Percentiles rank a stretch among this genome's conserved stretches.
These are phyloP conservation scores for Pleurotus pulmonarius DNA, from an alignment of 768 basidiomycete genomes.

Conservation along the genomic window DNA sequence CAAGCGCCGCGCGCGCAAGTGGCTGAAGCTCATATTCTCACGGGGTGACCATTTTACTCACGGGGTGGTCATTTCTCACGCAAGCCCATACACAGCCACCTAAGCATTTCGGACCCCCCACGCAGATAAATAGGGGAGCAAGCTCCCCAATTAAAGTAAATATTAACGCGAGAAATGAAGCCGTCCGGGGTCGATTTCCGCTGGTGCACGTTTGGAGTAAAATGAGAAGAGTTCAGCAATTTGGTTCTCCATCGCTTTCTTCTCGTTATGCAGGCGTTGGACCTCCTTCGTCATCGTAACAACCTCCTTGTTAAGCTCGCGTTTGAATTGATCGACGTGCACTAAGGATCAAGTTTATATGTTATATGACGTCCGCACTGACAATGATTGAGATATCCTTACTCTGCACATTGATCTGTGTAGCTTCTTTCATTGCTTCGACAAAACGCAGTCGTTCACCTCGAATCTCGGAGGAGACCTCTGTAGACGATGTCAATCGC, in stretches of 20 bases:
- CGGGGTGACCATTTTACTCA: too few relatives aligned
- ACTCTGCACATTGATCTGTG: conserved; percentile 83
- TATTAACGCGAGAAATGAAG: too few relatives aligned
- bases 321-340: conserved; percentile 87
- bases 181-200: neutral
- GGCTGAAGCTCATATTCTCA: too few relatives aligned
- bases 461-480: conserved; percentile 78
- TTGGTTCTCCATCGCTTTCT: conserved; percentile 62
- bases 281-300: conserved; percentile 73
- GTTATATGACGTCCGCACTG: too few relatives aligned
- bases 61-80: too few relatives aligned
- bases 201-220: conserved; percentile 59
- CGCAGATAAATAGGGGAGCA: too few relatives aligned
- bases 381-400: conserved; percentile 11
- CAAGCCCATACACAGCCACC: too few relatives aligned
- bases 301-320: conserved; percentile 73
- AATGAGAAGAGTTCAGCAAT: conserved; percentile 73
- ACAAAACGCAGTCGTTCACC: conserved; percentile 85
- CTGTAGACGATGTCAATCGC: conserved; percentile 28
- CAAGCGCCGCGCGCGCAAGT: too few relatives aligned
- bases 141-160: too few relatives aligned
- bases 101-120: too few relatives aligned
- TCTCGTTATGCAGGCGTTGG: conserved; percentile 59
- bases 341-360: conserved; percentile 31
- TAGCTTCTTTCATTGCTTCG: conserved; percentile 94